A percentile compares a stretch with the other conserved stretches of the same genome.
Evolutionary conservation across 1,284 basidiomycete species (phyloP).

Genomic region (Chalciporus piperatoides): DNA sequence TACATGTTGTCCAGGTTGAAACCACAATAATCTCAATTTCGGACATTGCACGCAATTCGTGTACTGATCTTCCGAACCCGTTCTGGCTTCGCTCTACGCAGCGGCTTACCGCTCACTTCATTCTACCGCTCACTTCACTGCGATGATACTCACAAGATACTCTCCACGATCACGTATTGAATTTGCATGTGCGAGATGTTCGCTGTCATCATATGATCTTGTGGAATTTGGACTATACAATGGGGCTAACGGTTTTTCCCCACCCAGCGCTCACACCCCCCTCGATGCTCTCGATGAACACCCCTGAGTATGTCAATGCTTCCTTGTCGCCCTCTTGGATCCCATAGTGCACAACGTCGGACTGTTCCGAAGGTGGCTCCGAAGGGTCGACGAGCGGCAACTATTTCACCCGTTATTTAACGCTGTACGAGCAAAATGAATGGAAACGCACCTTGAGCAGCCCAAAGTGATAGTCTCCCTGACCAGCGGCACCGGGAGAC

Average conservation of each 20-base stretch:
- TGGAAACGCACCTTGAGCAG: conserved; percentile 44
- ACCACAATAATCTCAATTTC: too few species aligned
- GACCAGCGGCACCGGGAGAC: conserved; percentile 40
- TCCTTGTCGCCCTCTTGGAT: conserved; percentile 55
- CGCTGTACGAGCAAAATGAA: background rate
- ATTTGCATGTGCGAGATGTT: too few species aligned
- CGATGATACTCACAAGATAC: too few species aligned
- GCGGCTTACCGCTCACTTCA: too few species aligned
- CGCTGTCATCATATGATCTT: background rate
- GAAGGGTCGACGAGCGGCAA: conserved; percentile 49
- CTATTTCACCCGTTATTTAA: conserved; percentile 29
- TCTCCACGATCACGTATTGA: too few species aligned
- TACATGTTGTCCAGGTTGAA: too few species aligned
- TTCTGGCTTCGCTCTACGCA: too few species aligned
- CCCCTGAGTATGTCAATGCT: conserved; percentile 52
- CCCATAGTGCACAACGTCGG: conserved; percentile 54
- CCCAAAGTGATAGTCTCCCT: conserved; percentile 59
- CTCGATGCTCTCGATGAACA: conserved; percentile 45
- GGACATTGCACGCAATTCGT: too few species aligned
- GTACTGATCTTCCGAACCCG: too few species aligned
- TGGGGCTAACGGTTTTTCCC: conserved; percentile 5
- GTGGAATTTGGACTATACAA: background rate
- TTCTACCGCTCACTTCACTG: too few species aligned
- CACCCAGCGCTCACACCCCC: conserved; percentile 7
- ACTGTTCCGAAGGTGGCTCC: conserved; percentile 44